Evolutionary conservation across 1,284 basidiomycete genomes (phyloP).

Genomic region (Melanopsichium pennsylvanicum): DNA sequence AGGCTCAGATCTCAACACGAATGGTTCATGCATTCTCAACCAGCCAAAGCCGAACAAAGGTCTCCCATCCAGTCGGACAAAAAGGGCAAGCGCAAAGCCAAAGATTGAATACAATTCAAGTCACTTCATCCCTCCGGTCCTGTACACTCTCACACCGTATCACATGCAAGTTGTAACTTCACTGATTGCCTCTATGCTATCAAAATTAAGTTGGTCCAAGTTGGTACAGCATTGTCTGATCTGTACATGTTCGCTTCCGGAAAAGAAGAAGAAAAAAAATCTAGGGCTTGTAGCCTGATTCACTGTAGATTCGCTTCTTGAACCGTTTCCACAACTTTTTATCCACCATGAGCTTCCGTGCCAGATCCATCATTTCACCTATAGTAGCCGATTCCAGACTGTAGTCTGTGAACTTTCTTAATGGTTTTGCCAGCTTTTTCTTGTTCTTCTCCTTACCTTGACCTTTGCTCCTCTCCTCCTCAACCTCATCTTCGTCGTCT

Average conservation of each 20-base stretch:
- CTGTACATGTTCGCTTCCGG: neutral
- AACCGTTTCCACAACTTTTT: slow-evolving; percentile 75
- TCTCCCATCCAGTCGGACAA: too few relatives aligned
- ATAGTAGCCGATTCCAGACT: slow-evolving; percentile 79
- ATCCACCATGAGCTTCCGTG: slow-evolving; percentile 72
- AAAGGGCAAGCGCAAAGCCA: slow-evolving; percentile 25
- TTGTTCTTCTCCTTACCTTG: slow-evolving; percentile 4
- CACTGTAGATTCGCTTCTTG: slow-evolving; percentile 73
- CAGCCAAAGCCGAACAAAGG: too few relatives aligned
- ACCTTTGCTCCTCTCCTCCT: neutral
- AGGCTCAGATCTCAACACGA: slow-evolving; percentile 15
- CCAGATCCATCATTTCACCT: slow-evolving; percentile 77
- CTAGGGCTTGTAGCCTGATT: slow-evolving; percentile 19
- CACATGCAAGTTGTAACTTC: too few relatives aligned
- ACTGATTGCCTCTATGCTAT: too few relatives aligned
- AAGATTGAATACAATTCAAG: too few relatives aligned
- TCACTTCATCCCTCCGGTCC: too few relatives aligned
- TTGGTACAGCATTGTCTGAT: too few relatives aligned
- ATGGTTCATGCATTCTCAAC: slow-evolving; percentile 5
- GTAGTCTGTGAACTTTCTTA: slow-evolving; percentile 76
- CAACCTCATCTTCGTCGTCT: neutral
- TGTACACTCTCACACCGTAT: too few relatives aligned
- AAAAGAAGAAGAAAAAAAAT: neutral
- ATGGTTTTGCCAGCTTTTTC: slow-evolving; percentile 28
- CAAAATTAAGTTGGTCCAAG: too few relatives aligned